phyloP scores from a whole-genome alignment of 179 eudicot genomes.

The Beta macrorhiza region DNA sequence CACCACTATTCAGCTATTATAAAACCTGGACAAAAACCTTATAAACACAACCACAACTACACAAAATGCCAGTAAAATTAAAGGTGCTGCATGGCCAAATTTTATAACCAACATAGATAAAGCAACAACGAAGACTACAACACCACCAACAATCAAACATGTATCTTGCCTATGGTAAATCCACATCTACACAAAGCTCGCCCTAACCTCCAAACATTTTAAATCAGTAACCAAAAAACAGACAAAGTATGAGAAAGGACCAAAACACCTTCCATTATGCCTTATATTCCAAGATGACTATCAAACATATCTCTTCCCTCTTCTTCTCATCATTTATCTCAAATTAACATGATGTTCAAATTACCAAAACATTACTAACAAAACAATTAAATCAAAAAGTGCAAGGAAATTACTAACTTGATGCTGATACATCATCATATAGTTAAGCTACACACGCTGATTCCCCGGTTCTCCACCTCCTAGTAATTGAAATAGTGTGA shows the following conservation, averaged over 20 bases:
- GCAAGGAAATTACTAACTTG: not conserved
- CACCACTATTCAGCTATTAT: not conserved
- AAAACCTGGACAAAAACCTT: no score
- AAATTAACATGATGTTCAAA: not conserved
- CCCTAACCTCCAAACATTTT: not conserved
- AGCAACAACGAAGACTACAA: not conserved
- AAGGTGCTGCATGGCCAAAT: not conserved
- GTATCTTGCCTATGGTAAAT: not conserved
- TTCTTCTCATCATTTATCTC: not conserved
- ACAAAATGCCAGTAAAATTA: not conserved
- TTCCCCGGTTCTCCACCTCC: not conserved
- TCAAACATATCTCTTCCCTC: not conserved
- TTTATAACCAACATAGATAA: no score
- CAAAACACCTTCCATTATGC: not conserved
- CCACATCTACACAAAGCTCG: not conserved
- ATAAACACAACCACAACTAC: not conserved
- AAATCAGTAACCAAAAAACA: no score
- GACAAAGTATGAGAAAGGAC: not conserved
- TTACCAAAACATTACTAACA: not conserved
- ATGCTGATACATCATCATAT: not conserved
- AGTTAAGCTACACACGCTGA: not conserved
- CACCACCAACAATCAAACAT: not conserved
- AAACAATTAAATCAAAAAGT: not conserved
- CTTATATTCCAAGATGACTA: not conserved
- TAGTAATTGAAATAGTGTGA: not conserved